These are phyloP conservation scores for Coleophoma eucalyptorum DNA, from an alignment of 2,329 filamentous ascomycete genomes.

Conservation along the genomic window DNA sequence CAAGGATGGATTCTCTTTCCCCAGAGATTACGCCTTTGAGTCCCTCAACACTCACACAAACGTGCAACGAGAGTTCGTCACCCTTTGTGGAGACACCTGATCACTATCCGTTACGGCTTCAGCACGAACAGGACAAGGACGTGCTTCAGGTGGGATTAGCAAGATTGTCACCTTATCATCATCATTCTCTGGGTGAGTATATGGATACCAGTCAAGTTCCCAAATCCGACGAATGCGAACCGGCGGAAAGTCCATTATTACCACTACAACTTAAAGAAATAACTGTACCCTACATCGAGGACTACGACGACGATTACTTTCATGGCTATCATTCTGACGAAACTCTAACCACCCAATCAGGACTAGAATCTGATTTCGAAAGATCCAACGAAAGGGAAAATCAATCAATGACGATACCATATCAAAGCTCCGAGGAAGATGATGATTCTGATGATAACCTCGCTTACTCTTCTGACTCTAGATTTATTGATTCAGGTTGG, in stretches of 20 bases:
- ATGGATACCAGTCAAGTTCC: conserved; percentile 17
- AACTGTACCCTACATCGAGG: conserved; percentile 1
- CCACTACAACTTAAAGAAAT: not conserved
- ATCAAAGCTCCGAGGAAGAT: conserved; percentile 44
- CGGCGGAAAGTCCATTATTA: too few species aligned
- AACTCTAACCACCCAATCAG: conserved; percentile 4
- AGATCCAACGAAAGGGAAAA: conserved; percentile 22
- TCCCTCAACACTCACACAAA: conserved; percentile 23
- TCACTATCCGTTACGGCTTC: conserved; percentile 18
- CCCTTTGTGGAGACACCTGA: conserved; percentile 24
- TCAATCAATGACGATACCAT: conserved; percentile 32
- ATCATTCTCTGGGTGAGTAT: conserved; percentile 48
- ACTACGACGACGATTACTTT: conserved; percentile 29
- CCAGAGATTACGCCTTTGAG: conserved; percentile 6
- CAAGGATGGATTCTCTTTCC: conserved; percentile 22
- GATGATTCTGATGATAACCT: conserved; percentile 60
- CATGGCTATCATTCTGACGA: conserved; percentile 56
- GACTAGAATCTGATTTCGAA: not conserved
- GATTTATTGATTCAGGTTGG: conserved; percentile 70
- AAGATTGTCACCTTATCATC: conserved; percentile 31
- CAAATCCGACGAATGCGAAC: conserved; percentile 1
- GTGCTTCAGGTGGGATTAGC: conserved; percentile 15
- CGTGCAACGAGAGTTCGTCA: conserved; percentile 27
- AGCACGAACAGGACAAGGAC: conserved; percentile 16
- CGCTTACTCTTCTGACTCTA: conserved; percentile 45